Evolutionary conservation across 148 eudicot species (phyloP), one percentile per base, ranked within the genome.

Genomic region (Linanthus parryae): DNA sequence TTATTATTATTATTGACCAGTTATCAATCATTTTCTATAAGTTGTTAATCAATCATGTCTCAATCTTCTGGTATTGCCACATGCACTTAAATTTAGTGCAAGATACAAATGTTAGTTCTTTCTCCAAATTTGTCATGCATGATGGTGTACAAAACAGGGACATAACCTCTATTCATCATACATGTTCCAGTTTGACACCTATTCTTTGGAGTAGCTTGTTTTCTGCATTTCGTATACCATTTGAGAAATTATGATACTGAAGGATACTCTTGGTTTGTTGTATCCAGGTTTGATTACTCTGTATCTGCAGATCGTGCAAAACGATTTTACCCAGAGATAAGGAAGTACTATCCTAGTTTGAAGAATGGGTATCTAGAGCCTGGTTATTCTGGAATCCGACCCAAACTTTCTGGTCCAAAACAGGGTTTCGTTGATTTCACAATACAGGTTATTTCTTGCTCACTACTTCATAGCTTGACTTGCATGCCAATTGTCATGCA

Each of bases 351-450:
- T 65, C 97, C 97, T 18, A 56, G 23, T 55, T 51, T 91, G 49
- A 81, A 74, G 74, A 89, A 83, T 59, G 89, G 68, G 56, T 76
- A 84, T 33, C 63, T 91, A 57, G 88, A 78, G 65, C 95, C 92
- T 8, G 85, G 86, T 33, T 91, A 91, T 56, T 59, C 88, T n/a
- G 97, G 97, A 16, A 83, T 91, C 64, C 80, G 95, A 27, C 75
- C 97, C 4, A 91, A 91, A 68, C 72, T 91, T 51, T 69, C 86
- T 17, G 89, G 97, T 67, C 82, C 92, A 6, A 66, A 68, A 51
- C 76, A 74, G 65, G 65, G 54, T 54, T 74, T 77, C 54, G 61
- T 55, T 49, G 97, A 91, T 81, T 91, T 91, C 71, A 57, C 83
- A 8, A 73, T 91, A 34, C 95, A 91, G 84, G 97, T 84, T 48